Conservation (phyloP, 805 yeast species). For the Pichia kluyveri region DNA sequence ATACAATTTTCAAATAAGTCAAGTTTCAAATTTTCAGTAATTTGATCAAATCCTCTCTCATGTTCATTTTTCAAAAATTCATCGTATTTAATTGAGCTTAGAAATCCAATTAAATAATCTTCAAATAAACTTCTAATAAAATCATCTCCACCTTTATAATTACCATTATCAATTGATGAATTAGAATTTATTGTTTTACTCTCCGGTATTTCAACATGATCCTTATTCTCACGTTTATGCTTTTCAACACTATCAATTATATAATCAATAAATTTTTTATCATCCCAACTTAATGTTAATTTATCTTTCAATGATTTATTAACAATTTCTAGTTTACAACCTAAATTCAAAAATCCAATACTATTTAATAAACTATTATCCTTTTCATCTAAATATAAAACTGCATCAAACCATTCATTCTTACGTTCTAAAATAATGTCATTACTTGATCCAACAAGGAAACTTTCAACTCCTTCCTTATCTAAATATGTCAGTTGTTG, state of each 20-base stretch:
- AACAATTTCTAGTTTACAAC: constrained; percentile 33
- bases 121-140: constrained; percentile 82
- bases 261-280: constrained; percentile 65
- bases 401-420: constrained; percentile 52
- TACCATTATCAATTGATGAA: constrained; percentile 32
- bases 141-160: constrained; percentile 71
- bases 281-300: constrained; percentile 45
- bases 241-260: constrained; percentile 41
- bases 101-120: constrained; percentile 72
- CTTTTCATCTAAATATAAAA: constrained; percentile 56
- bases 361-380: constrained; percentile 7
- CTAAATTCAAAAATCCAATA: not conserved
- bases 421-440: constrained; percentile 65
- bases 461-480: constrained; percentile 48
- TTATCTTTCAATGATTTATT: constrained; percentile 33
- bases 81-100: constrained; percentile 64
- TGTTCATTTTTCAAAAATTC: constrained; percentile 34
- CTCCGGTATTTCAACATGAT: constrained; percentile 24
- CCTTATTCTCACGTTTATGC: constrained; percentile 17
- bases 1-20: constrained; percentile 15
- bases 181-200: constrained; percentile 19
- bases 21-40: constrained; percentile 13
- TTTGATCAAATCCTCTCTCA: constrained; percentile 17
- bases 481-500: constrained; percentile 78
- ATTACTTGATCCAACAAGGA: constrained; percentile 82